A percentile compares a stretch with the other conserved stretches of the same genome.
phyloP scores from a whole-genome alignment of 768 basidiomycete genomes.

The Termitomyces sp. region DNA sequence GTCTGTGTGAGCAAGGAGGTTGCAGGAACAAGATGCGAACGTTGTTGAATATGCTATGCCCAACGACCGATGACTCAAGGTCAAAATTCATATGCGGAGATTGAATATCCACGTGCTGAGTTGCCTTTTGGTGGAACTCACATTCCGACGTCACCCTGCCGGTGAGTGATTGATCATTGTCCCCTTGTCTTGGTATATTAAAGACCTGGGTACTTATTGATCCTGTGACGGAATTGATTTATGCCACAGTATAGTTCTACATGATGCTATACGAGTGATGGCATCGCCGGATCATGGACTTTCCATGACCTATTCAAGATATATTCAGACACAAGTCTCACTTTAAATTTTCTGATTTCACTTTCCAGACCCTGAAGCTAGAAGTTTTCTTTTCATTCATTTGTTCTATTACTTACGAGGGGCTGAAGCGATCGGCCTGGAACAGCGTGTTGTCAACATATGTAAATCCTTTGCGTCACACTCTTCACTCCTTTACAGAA shows the following conservation, averaged over 20 bases:
- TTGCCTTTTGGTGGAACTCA: not conserved
- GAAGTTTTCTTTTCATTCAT: no score
- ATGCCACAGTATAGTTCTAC: not conserved
- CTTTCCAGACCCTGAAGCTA: not conserved
- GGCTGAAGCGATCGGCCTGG: not conserved
- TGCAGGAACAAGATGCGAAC: not conserved
- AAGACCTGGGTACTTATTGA: no score
- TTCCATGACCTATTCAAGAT: no score
- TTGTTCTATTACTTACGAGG: no score
- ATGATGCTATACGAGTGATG: not conserved
- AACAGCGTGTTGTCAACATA: conserved; percentile 3
- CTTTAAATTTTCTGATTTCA: not conserved
- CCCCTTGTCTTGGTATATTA: not conserved
- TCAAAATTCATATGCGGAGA: conserved; percentile 12
- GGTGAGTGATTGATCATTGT: no score
- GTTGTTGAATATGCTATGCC: not conserved
- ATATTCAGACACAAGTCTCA: no score
- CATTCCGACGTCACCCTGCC: no score
- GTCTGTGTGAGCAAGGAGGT: not conserved
- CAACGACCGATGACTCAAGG: conserved; percentile 1
- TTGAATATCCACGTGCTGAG: conserved; percentile 15
- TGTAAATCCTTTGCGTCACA: conserved; percentile 13
- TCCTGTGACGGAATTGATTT: no score
- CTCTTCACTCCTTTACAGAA: not conserved
- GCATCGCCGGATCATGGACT: no score